Evolutionary conservation across 139 green algal species (phyloP).

Genomic region (Micromonas pusilla): DNA sequence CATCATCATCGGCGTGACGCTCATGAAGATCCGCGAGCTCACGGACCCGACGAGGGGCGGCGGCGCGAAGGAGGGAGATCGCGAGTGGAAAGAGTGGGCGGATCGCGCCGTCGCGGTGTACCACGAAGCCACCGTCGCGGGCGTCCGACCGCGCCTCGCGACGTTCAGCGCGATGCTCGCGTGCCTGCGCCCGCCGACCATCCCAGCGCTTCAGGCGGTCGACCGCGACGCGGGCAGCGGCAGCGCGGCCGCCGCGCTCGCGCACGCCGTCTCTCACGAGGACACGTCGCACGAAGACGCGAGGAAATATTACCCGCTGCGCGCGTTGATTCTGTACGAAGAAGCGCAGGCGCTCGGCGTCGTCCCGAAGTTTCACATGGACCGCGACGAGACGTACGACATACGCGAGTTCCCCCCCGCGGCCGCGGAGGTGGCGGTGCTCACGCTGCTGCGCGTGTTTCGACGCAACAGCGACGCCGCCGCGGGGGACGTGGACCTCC

Average conservation of each 20-base stretch:
- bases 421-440: conserved; percentile 8
- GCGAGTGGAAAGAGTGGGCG: conserved; percentile 11
- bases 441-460: conserved; percentile 9
- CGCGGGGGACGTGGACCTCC: not conserved
- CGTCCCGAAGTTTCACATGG: not conserved
- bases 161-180: conserved; percentile 11
- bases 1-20: not conserved
- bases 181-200: conserved; percentile 14
- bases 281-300: conserved; percentile 15
- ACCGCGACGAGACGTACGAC: conserved; percentile 1
- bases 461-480: not conserved
- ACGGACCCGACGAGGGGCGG: not conserved
- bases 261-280: not conserved
- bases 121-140: conserved; percentile 16
- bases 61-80: not conserved
- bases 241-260: not conserved
- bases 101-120: conserved; percentile 8
- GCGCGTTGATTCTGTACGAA: conserved; percentile 18
- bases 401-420: conserved; percentile 18
- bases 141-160: not conserved
- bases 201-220: not conserved
- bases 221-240: not conserved
- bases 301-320: not conserved
- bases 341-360: conserved; percentile 10
- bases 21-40: not conserved